Conservation (phyloP, 108 stramenopile species). For the Conticribra weissflogii region DNA sequence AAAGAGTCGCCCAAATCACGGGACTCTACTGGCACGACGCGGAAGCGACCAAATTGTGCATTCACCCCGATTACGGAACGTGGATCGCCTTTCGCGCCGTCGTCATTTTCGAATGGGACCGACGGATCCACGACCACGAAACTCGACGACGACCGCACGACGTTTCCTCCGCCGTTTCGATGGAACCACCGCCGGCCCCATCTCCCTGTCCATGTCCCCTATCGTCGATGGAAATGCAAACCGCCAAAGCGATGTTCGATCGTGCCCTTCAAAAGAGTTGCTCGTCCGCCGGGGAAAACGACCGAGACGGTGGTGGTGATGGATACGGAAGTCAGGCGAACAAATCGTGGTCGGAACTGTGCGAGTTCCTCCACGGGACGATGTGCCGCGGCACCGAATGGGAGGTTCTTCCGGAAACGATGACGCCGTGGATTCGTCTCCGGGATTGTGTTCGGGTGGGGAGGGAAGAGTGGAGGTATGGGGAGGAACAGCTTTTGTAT, state of each 20-base stretch:
- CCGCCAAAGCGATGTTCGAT: slow-evolving; percentile 44
- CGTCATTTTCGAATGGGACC: slow-evolving; percentile 32
- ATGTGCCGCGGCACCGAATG: slow-evolving; percentile 35
- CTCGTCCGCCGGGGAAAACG: background rate
- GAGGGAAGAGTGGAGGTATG: slow-evolving; percentile 46
- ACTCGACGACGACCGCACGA: too few species aligned
- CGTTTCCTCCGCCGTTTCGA: background rate
- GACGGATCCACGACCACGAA: too few species aligned
- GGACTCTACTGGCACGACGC: slow-evolving; percentile 55
- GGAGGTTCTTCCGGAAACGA: slow-evolving; percentile 36
- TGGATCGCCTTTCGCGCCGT: slow-evolving; percentile 61
- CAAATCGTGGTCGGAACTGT: slow-evolving; percentile 38
- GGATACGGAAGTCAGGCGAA: slow-evolving; percentile 34
- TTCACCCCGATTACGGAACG: slow-evolving; percentile 57
- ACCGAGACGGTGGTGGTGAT: background rate
- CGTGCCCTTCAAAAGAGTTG: slow-evolving; percentile 21
- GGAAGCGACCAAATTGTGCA: slow-evolving; percentile 50
- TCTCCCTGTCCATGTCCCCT: slow-evolving; percentile 40
- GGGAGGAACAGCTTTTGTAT: slow-evolving; percentile 51
- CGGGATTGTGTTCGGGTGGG: slow-evolving; percentile 49
- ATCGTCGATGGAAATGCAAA: slow-evolving; percentile 25
- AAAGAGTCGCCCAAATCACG: slow-evolving; percentile 48
- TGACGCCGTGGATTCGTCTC: slow-evolving; percentile 55
- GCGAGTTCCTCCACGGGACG: slow-evolving; percentile 31
- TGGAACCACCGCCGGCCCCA: slow-evolving; percentile 17